Base-by-base conservation (phyloP, 2,329 filamentous ascomycete species). In the Parastagonospora nodorum region DNA sequence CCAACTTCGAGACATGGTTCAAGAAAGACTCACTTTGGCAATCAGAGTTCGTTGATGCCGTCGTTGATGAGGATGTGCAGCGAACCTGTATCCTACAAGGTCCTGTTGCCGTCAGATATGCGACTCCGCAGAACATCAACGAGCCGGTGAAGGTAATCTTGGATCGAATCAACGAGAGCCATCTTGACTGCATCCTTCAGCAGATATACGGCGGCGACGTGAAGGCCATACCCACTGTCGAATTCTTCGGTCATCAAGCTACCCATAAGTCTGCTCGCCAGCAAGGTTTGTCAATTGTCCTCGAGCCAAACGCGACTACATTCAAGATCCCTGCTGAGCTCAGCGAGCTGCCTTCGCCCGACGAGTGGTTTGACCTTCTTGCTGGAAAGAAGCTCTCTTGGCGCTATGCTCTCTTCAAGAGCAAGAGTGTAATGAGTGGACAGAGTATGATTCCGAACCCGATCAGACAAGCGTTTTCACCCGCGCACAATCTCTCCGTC, bases 21-120 rank as follows among this genome's bases (percentile, higher is more conserved):
- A 75, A 75, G 55, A 75, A 75, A 42, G 73, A 75, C 46, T 75
- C 73, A 1, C 60, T 75, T 5, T 75, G 73, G 73, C 73, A 75
- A 45, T 71, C 70, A 5, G 73, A 75, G 44, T 61, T 73, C 30
- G 41, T 75, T 2, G 72, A 74, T 2, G 68, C 73, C 0, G 72
- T 75, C 8, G 47, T 71, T 12, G 67, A 61, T 28, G 57, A 70
- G 31, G 73, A 75, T 47, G 68, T 64, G 2, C 64, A 63, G 6
- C 58, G 73, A 9, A 62, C 64, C 5, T 75, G 66, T 29, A 68
- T 76, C 16, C 55, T 75, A 2, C 73, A 75, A 19, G 69, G 74
- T 7, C 74, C 74, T 4, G 70, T 74, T 1, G 64, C 72, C 2
- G 70, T 64, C 0, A 58, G 46, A n/a, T 52, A 55, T 35, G 40